phyloP scores from a whole-genome alignment of 768 basidiomycete species.

The Boletus tomentosulus region DNA sequence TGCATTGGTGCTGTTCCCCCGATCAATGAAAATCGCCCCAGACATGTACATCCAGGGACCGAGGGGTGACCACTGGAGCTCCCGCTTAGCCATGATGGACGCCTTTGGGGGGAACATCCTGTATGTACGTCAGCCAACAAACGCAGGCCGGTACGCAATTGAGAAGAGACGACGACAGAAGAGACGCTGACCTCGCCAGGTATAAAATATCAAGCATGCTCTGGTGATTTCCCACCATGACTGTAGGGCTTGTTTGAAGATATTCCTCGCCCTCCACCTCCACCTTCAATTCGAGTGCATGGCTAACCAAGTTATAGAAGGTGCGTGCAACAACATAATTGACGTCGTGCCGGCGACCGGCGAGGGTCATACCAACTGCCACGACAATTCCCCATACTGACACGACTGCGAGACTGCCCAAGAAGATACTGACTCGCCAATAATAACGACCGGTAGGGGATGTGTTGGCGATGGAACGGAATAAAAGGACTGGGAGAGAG shows the following conservation, averaged over 20 bases:
- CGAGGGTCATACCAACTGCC: conserved; percentile 59
- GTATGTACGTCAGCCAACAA: conserved; percentile 6
- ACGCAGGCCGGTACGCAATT: conserved; percentile 2
- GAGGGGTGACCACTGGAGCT: conserved; percentile 80
- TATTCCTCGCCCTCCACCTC: conserved; percentile 86
- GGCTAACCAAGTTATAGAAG: conserved; percentile 70
- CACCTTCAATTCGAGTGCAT: conserved; percentile 60
- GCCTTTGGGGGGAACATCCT: conserved; percentile 81
- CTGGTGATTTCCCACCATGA: conserved; percentile 89
- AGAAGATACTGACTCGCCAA: conserved; percentile 66
- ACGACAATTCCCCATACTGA: conserved; percentile 70
- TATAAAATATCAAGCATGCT: conserved; percentile 86
- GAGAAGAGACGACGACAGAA: conserved; percentile 12
- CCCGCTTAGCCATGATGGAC: conserved; percentile 91
- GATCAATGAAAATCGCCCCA: conserved; percentile 88
- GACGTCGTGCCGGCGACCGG: conserved; percentile 71
- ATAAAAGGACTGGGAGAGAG: conserved; percentile 65
- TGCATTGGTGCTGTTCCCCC: conserved; percentile 74
- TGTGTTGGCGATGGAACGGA: conserved; percentile 53
- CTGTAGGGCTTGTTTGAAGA: conserved; percentile 62
- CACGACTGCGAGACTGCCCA: conserved; percentile 64
- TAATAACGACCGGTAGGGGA: conserved; percentile 66
- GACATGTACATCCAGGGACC: conserved; percentile 89
- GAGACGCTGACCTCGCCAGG: conserved; percentile 61
- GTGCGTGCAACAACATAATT: conserved; percentile 79